Conservation (phyloP, 306 rosid genomes). For the Trifolium dubium region DNA sequence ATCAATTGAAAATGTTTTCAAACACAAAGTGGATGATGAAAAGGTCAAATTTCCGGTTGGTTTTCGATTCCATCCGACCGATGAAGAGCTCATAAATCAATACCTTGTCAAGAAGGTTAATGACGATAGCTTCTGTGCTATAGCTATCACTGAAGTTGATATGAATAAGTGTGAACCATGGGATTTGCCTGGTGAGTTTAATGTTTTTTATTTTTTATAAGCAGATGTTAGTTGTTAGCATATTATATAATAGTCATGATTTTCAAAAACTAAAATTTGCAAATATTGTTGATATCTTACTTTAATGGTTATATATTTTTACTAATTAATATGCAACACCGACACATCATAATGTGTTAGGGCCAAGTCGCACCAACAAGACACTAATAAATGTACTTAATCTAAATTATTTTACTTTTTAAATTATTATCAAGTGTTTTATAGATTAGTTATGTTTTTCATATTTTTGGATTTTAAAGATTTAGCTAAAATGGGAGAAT, state of each 20-base stretch:
- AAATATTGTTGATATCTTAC: background rate
- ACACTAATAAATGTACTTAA: background rate
- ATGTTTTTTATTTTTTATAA: background rate
- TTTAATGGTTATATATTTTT: background rate
- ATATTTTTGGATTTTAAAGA: constrained; percentile 40
- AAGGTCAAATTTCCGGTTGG: constrained; percentile 65
- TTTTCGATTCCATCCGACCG: constrained; percentile 82
- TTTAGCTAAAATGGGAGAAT: constrained; percentile 81
- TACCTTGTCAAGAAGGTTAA: constrained; percentile 67
- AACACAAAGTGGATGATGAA: constrained; percentile 40
- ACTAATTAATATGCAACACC: background rate
- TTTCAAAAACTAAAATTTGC: background rate
- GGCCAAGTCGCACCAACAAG: background rate
- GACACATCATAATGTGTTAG: background rate
- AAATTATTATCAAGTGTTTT: background rate
- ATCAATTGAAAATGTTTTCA: constrained; percentile 53
- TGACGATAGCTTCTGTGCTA: constrained; percentile 54
- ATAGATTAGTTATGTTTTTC: background rate
- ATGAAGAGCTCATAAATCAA: constrained; percentile 73
- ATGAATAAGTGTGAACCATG: constrained; percentile 86
- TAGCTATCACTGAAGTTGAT: constrained; percentile 74
- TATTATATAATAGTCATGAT: background rate
- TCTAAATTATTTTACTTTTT: background rate
- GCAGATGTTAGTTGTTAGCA: background rate
- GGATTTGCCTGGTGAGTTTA: constrained; percentile 78